A percentile compares a stretch with the other conserved stretches of the same genome.
Evolutionary conservation across 805 yeast genomes (phyloP).

Genomic region (Komagataella pastoris): DNA sequence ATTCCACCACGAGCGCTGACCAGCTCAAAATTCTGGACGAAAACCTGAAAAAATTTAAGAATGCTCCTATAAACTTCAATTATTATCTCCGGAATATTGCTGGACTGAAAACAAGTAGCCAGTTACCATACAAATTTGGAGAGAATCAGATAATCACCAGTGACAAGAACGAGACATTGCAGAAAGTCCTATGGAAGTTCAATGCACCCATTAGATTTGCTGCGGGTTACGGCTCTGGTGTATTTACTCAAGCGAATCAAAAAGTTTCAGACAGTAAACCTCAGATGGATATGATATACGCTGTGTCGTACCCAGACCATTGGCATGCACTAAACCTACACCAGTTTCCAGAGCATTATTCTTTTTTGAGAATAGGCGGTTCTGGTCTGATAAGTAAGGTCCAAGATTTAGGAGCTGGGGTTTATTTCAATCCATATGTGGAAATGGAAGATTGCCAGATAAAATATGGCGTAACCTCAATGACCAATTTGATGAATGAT

Average conservation of each 20-base stretch:
- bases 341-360: slow-evolving; percentile 66
- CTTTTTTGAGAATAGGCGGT: slow-evolving; percentile 50
- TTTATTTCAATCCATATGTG: slow-evolving; percentile 88
- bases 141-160: slow-evolving; percentile 41
- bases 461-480: slow-evolving; percentile 80
- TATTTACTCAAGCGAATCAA: slow-evolving; percentile 56
- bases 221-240: slow-evolving; percentile 94
- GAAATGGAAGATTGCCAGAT: slow-evolving; percentile 29
- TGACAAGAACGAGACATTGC: slow-evolving; percentile 26
- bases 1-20: slow-evolving; percentile 4
- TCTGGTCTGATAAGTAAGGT: slow-evolving; percentile 39
- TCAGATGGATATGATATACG: slow-evolving; percentile 78
- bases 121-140: slow-evolving; percentile 45
- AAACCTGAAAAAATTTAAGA: slow-evolving; percentile 14
- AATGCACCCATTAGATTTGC: slow-evolving; percentile 65
- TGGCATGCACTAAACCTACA: slow-evolving; percentile 70
- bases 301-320: slow-evolving; percentile 57
- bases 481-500: slow-evolving; percentile 48
- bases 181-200: slow-evolving; percentile 39
- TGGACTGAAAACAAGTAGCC: slow-evolving; percentile 20
- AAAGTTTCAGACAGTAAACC: slow-evolving; percentile 25
- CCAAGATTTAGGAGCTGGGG: slow-evolving; percentile 74
- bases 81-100: slow-evolving; percentile 18
- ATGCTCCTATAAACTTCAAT: slow-evolving; percentile 19
- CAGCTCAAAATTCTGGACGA: slow-evolving; percentile 14